Conservation (phyloP, 768 basidiomycete species). For the Tylopilus sp. region DNA sequence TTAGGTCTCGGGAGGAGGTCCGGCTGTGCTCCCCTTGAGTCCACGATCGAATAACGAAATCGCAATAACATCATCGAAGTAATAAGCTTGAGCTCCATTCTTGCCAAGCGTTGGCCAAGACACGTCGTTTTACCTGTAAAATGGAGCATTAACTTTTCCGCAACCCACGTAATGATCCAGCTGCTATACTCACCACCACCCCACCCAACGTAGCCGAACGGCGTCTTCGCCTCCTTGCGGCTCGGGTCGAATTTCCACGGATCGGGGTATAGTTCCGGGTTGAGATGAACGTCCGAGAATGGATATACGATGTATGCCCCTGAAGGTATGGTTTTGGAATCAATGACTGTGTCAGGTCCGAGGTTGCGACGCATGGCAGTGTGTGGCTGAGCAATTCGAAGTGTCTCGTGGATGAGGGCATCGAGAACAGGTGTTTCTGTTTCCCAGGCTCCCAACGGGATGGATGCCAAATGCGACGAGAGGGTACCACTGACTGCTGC, state of each 20-base stretch:
- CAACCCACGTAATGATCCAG: constrained; percentile 17
- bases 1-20: constrained; percentile 56
- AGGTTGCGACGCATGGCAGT: constrained; percentile 78
- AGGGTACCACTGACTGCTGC: constrained; percentile 28
- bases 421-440: constrained; percentile 66
- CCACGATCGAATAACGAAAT: constrained; percentile 57
- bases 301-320: constrained; percentile 78
- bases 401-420: constrained; percentile 70
- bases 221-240: constrained; percentile 45
- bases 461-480: constrained; percentile 47
- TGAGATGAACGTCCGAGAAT: constrained; percentile 75
- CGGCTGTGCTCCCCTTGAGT: constrained; percentile 45
- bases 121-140: constrained; percentile 62
- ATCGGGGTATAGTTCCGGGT: constrained; percentile 67
- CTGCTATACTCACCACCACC: constrained; percentile 60
- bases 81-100: constrained; percentile 69
- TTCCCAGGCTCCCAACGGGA: constrained; percentile 73
- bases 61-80: constrained; percentile 64
- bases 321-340: constrained; percentile 65
- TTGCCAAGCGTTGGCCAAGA: constrained; percentile 71
- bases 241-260: constrained; percentile 76
- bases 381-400: constrained; percentile 76
- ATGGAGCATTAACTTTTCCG: constrained; percentile 7
- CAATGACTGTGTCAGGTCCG: constrained; percentile 67
- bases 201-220: constrained; percentile 71